phyloP scores from a whole-genome alignment of 768 basidiomycete species.

The Panaeolus papilionaceus region DNA sequence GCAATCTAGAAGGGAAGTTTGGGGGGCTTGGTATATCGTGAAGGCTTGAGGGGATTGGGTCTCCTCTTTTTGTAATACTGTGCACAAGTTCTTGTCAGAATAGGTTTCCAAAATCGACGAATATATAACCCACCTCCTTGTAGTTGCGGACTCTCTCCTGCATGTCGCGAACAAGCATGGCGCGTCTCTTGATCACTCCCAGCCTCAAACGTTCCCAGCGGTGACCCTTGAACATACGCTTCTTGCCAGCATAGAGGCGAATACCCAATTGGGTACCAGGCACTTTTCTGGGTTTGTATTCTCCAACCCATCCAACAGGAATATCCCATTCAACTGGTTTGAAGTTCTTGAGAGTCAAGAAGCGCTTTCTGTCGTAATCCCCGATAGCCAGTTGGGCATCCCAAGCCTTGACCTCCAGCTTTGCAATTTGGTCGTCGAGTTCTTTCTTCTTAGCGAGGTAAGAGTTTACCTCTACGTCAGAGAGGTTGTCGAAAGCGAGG shows the following conservation, averaged over 20 bases:
- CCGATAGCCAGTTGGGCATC: constrained; percentile 7
- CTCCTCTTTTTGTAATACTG: constrained; percentile 57
- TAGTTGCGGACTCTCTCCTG: constrained; percentile 65
- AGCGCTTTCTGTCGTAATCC: constrained; percentile 8
- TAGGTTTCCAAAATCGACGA: constrained; percentile 13
- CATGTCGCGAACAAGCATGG: constrained; percentile 74
- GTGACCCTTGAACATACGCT: constrained; percentile 94
- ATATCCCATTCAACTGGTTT: constrained; percentile 33
- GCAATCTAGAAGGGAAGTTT: constrained; percentile 64
- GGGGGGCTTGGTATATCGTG: constrained; percentile 51
- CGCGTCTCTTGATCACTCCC: constrained; percentile 51
- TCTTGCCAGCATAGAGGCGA: constrained; percentile 76
- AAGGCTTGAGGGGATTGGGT: constrained; percentile 64
- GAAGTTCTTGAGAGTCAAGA: background rate
- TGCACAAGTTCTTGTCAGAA: constrained; percentile 13
- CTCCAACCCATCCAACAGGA: constrained; percentile 51
- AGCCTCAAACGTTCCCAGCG: constrained; percentile 74
- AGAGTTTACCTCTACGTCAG: background rate
- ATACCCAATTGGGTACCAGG: constrained; percentile 62
- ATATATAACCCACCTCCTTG: constrained; percentile 58
- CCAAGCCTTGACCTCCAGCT: background rate
- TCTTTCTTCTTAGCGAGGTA: background rate
- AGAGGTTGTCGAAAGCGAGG: background rate
- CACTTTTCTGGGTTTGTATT: constrained; percentile 46
- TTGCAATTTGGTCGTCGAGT: background rate